Evolutionary conservation across 768 basidiomycete genomes (phyloP), one percentile per base, ranked within the genome.

Genomic region (Dentipellis fragilis): DNA sequence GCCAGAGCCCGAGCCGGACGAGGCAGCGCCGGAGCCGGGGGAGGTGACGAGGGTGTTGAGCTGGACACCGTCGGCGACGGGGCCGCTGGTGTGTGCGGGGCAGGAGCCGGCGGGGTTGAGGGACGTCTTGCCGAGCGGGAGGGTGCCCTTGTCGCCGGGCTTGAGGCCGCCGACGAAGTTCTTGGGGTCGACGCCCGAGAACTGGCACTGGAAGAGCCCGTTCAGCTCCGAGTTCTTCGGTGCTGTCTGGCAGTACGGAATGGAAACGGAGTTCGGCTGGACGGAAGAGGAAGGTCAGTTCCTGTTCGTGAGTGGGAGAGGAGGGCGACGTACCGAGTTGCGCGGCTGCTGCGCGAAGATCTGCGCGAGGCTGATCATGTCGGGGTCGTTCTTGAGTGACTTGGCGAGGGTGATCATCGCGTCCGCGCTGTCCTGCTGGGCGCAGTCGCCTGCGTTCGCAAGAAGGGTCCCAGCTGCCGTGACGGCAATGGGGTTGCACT

Each of bases 131-230:
- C 78, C 78, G 52, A 81, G 75, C 8, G 81, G 80, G 56, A 80
- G 76, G 16, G 81, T 83, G 35, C 79, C 81, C 2, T 64, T 36
- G 7, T 59, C 65, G 19, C 81, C 81, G 37, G 75, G 70, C 9
- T 66, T 58, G 47, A 70, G 56, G 42, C 73, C 72, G 39, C 75
- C 74, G 50, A 74, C 75, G 60, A 82, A 82, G 1, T 67, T 71
- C 10, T 59, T 69, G 38, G 69, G 69, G 51, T 80, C 63, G 21
- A 71, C 72, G 53, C 79, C 74, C 59, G 71, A 66, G 66, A 75
- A 81, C 65, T 83, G 82, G 63, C 80, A 82, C 62, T 81, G 80
- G 69, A 77, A 81, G 34, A 79, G 69, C 8, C 80, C 80, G 50
- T 75, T 70, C 11, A 84, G 73, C 63, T 82, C 78, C 0, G 68